These are phyloP conservation scores for Aspergillus coremiiformis DNA, from an alignment of 495 filamentous ascomycete species.

Conservation along the genomic window DNA sequence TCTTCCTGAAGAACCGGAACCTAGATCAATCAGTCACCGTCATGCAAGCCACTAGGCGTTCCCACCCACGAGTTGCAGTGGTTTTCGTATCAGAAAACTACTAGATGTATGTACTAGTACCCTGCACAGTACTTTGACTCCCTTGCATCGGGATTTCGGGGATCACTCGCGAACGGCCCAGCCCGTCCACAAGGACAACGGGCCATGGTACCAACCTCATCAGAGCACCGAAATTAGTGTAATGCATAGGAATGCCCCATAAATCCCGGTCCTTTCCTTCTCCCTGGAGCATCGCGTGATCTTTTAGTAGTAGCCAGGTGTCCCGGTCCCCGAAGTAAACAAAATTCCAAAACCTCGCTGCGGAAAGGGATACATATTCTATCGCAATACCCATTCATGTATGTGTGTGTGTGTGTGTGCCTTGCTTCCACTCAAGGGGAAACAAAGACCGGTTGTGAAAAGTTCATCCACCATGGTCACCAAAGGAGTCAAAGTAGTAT, in stretches of 20 bases:
- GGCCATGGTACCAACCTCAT: neutral
- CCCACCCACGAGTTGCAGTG: neutral
- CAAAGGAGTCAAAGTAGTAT: neutral
- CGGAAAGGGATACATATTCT: neutral
- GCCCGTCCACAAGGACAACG: slow-evolving; percentile 12
- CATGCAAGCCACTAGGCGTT: neutral
- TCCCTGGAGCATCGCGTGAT: neutral
- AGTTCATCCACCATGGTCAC: neutral
- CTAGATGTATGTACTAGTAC: neutral
- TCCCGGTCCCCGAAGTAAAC: neutral
- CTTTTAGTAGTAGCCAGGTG: neutral
- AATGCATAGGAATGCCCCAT: neutral
- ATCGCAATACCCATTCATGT: neutral
- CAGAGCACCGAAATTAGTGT: neutral
- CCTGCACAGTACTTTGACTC: slow-evolving; percentile 1
- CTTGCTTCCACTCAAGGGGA: neutral
- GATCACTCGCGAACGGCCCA: slow-evolving; percentile 12
- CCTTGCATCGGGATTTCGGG: slow-evolving; percentile 8
- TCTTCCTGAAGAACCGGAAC: neutral
- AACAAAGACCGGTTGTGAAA: neutral
- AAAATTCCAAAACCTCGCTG: neutral
- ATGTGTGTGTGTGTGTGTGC: neutral
- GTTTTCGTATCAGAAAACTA: neutral
- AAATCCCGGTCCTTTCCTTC: neutral
- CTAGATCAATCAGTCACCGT: neutral